Conservation (phyloP, 352 stramenopile genomes). For the Pythium phragmiticola region DNA sequence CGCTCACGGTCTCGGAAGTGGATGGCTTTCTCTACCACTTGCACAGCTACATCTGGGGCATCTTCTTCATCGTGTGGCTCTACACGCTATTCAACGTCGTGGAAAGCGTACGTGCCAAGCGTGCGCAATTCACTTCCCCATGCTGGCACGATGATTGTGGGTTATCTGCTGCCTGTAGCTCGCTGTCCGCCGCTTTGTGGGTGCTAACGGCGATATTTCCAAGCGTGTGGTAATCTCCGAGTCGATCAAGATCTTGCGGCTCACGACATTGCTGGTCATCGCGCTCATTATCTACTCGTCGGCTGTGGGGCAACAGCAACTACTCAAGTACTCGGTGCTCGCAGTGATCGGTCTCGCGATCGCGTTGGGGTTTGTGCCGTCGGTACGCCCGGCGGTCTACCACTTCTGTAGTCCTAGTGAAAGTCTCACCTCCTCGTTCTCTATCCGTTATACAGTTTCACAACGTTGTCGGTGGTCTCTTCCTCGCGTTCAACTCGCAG, state of each 20-base stretch:
- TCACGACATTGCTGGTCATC: constrained; percentile 78
- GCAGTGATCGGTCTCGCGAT: constrained; percentile 82
- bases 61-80: constrained; percentile 89
- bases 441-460: constrained; percentile 46
- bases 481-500: constrained; percentile 87
- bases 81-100: constrained; percentile 90
- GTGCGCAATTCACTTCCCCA: background rate
- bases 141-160: background rate
- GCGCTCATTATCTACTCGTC: constrained; percentile 86
- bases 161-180: constrained; percentile 37
- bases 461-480: constrained; percentile 84
- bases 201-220: constrained; percentile 75
- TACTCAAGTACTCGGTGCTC: constrained; percentile 83
- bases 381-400: constrained; percentile 26
- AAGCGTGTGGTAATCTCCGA: constrained; percentile 90
- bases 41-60: constrained; percentile 84
- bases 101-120: constrained; percentile 57
- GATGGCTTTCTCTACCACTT: constrained; percentile 70
- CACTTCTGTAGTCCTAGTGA: too few relatives aligned
- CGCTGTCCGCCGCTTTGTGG: constrained; percentile 75
- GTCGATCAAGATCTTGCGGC: constrained; percentile 84
- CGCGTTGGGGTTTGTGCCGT: constrained; percentile 81
- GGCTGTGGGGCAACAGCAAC: constrained; percentile 60
- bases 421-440: background rate
- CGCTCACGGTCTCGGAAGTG: constrained; percentile 55